Evolutionary conservation across 176 grass and related monocot species (phyloP).

Genomic region (Phyllostachys edulis): DNA sequence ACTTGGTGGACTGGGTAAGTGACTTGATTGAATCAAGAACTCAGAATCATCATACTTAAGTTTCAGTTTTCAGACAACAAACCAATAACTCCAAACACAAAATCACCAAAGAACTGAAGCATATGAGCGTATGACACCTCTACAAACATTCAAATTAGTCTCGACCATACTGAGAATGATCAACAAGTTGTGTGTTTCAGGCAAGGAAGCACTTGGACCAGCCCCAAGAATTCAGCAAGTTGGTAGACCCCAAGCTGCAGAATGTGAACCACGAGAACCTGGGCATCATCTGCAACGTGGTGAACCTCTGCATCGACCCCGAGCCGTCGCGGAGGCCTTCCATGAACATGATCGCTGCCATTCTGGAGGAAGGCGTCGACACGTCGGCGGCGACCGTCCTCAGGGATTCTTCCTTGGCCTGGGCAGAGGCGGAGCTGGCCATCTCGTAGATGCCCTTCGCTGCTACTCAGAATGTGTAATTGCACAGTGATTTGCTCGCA

Average conservation of each 20-base stretch:
- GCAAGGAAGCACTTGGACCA: constrained; percentile 71
- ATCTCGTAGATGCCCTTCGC: constrained; percentile 40
- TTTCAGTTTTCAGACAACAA: neutral
- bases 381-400: constrained; percentile 53
- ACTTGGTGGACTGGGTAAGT: constrained; percentile 74
- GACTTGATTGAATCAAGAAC: neutral
- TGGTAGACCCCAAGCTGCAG: constrained; percentile 60
- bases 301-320: constrained; percentile 80
- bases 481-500: neutral
- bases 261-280: constrained; percentile 65
- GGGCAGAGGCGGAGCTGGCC: constrained; percentile 83
- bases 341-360: constrained; percentile 72
- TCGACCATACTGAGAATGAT: neutral
- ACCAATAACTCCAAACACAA: neutral
- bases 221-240: constrained; percentile 50
- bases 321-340: constrained; percentile 78
- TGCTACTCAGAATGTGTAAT: neutral
- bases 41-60: neutral
- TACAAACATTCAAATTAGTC: neutral
- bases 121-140: neutral
- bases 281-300: constrained; percentile 68
- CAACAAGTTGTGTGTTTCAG: constrained; percentile 28
- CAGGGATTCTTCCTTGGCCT: constrained; percentile 66
- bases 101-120: neutral
- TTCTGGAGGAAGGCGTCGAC: constrained; percentile 81